A percentile compares a stretch with the other conserved stretches of the same genome.
Conservation (phyloP, 2,329 filamentous ascomycete genomes). For the Ophiostoma piceae region DNA sequence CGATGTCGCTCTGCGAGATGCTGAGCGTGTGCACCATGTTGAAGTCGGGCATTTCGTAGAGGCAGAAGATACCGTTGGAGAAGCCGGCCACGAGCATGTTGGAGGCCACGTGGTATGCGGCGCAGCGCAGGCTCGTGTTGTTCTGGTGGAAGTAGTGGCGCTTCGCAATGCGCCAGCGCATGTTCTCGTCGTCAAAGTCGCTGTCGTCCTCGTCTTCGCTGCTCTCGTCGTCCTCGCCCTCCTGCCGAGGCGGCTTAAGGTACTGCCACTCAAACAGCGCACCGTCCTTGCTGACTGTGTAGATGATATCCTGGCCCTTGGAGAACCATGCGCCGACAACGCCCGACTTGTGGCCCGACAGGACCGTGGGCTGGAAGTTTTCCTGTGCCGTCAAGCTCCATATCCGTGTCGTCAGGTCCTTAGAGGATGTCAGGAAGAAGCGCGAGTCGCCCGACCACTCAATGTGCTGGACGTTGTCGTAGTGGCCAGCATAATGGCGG, state of each 20-base stretch:
- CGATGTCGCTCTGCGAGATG: conserved; percentile 95
- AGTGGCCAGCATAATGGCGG: conserved; percentile 80
- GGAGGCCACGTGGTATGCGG: conserved; percentile 79
- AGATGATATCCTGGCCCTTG: conserved; percentile 88
- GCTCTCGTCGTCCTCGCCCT: conserved; percentile 40
- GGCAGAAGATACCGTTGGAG: conserved; percentile 85
- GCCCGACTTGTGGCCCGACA: conserved; percentile 84
- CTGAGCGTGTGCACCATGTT: conserved; percentile 88
- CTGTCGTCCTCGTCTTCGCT: conserved; percentile 53
- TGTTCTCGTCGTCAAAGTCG: conserved; percentile 57
- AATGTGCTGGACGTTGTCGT: conserved; percentile 77
- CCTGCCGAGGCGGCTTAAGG: conserved; percentile 44
- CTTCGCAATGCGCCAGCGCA: conserved; percentile 87
- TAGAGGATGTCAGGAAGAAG: conserved; percentile 89
- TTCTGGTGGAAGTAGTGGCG: conserved; percentile 92
- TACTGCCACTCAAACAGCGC: conserved; percentile 94
- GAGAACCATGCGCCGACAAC: conserved; percentile 97
- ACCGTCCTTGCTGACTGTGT: conserved; percentile 95
- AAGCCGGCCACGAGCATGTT: conserved; percentile 96
- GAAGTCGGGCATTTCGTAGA: conserved; percentile 95
- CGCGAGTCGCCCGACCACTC: conserved; percentile 95
- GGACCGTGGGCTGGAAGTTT: conserved; percentile 80
- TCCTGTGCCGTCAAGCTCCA: conserved; percentile 89
- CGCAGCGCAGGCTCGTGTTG: conserved; percentile 78
- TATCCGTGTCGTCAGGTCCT: conserved; percentile 86